Evolutionary conservation across 345 rosid genomes (phyloP).

Genomic region (Raphanus sativus): DNA sequence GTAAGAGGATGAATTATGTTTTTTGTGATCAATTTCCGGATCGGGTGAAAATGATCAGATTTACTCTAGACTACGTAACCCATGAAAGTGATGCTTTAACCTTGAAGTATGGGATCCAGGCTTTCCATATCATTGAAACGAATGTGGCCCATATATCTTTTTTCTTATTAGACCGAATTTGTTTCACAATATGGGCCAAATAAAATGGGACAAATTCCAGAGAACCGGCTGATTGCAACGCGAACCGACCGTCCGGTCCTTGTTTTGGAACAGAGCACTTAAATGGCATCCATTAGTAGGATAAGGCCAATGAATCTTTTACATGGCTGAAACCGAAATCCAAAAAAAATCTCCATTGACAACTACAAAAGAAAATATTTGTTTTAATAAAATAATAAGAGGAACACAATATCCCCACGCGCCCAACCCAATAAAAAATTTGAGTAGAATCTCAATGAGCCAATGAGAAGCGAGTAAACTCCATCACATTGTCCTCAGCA

Average conservation of each 20-base stretch:
- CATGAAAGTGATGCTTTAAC: background rate
- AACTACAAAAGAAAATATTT: background rate
- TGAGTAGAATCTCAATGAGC: constrained; percentile 36
- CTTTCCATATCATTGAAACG: background rate
- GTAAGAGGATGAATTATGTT: too few relatives aligned
- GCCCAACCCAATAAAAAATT: constrained; percentile 11
- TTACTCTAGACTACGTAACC: too few relatives aligned
- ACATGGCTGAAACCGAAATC: constrained; percentile 26
- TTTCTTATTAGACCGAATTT: background rate
- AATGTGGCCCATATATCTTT: background rate
- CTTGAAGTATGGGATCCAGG: background rate
- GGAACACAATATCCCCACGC: constrained; percentile 13
- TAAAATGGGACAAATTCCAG: background rate
- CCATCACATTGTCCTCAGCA: constrained; percentile 32
- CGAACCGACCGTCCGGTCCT: background rate
- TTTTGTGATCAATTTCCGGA: too few relatives aligned
- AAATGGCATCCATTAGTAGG: background rate
- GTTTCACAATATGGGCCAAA: background rate
- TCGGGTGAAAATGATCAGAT: too few relatives aligned
- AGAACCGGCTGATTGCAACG: background rate
- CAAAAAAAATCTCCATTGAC: background rate
- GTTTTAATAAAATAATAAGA: background rate
- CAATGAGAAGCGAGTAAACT: constrained; percentile 34
- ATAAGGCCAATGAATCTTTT: constrained; percentile 10
- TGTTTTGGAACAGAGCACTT: background rate